Conservation (phyloP, 345 rosid species). For the Pelargonium nanum region DNA sequence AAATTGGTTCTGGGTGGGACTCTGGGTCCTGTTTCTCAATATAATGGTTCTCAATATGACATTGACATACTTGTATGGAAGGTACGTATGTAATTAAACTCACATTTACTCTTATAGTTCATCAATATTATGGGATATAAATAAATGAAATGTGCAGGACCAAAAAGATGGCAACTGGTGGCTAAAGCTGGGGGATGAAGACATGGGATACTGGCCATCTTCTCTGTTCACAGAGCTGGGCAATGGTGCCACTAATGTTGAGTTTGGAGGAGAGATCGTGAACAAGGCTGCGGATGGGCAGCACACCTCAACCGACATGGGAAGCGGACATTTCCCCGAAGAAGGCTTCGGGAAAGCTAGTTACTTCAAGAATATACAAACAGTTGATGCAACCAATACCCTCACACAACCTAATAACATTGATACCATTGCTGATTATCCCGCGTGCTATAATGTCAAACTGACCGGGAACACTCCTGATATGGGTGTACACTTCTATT, state of each 20-base stretch:
- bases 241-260: background rate
- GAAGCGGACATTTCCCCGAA: constrained; percentile 7
- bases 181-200: background rate
- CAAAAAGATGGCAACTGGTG: constrained; percentile 3
- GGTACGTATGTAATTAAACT: background rate
- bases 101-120: background rate
- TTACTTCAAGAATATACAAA: background rate
- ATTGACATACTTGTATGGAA: background rate
- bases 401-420: background rate
- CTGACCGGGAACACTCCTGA: no score
- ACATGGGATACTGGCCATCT: constrained; percentile 11
- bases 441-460: no score
- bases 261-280: constrained; percentile 2
- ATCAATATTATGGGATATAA: background rate
- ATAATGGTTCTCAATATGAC: background rate
- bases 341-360: constrained; percentile 9
- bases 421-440: no score
- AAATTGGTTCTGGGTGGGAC: background rate
- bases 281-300: background rate
- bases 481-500: no score
- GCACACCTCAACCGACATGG: constrained; percentile 16
- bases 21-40: background rate
- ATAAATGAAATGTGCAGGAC: constrained; percentile 13
- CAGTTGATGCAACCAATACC: background rate
- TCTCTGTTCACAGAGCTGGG: background rate